phyloP scores from a whole-genome alignment of 2,329 filamentous ascomycete species.

The Beauveria sp. region DNA sequence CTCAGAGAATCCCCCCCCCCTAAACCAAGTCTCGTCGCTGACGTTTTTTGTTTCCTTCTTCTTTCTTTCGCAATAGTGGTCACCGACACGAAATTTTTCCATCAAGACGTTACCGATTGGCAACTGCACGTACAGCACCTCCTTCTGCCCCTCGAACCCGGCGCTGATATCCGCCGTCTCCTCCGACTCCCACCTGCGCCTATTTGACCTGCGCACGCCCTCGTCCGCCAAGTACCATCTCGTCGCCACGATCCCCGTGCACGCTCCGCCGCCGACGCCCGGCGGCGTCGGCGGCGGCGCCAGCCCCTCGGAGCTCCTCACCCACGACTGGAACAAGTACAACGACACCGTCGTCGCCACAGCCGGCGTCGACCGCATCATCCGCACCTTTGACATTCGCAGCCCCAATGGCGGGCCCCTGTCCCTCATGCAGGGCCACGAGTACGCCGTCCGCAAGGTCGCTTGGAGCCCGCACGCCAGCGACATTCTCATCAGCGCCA shows the following conservation, averaged over 20 bases:
- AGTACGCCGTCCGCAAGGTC: conserved; percentile 80
- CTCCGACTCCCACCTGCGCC: conserved; percentile 78
- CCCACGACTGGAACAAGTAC: conserved; percentile 99
- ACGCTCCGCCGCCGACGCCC: conserved; percentile 43
- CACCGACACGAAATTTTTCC: conserved; percentile 65
- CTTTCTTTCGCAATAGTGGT: conserved; percentile 52
- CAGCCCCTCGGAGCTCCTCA: conserved; percentile 66
- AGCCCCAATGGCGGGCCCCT: conserved; percentile 65
- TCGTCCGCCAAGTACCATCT: conserved; percentile 83
- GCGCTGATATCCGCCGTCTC: conserved; percentile 80
- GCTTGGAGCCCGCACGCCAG: conserved; percentile 92
- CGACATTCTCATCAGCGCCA: conserved; percentile 78
- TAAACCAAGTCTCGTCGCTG: neutral
- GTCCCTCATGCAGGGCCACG: conserved; percentile 71
- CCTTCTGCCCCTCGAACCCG: conserved; percentile 83
- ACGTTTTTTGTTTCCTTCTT: neutral
- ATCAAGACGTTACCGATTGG: conserved; percentile 84
- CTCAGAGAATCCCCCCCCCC: neutral
- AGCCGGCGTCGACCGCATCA: conserved; percentile 77
- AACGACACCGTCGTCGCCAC: conserved; percentile 76
- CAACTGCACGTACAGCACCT: conserved; percentile 87
- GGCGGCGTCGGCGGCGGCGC: conserved; percentile 26
- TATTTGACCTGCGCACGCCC: conserved; percentile 88
- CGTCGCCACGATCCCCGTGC: conserved; percentile 73
- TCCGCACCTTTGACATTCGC: conserved; percentile 87